These are phyloP conservation scores for Capsicum rhomboideum DNA, from an alignment of 257 asterid genomes.

Conservation along the genomic window DNA sequence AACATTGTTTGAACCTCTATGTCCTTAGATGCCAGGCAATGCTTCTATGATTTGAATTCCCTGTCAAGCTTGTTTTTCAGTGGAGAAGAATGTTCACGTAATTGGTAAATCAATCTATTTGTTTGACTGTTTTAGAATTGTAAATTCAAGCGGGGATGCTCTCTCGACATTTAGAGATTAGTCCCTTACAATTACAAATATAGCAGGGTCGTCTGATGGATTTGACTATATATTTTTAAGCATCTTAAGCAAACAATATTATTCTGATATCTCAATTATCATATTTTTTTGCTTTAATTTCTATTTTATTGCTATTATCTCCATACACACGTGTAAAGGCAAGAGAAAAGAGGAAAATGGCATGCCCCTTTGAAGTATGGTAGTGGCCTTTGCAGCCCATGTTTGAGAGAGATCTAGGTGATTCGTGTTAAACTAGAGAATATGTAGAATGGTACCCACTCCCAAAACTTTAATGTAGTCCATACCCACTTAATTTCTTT, in stretches of 20 bases:
- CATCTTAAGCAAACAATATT: neutral
- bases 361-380: too few relatives aligned
- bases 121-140: neutral
- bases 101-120: neutral
- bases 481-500: too few relatives aligned
- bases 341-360: too few relatives aligned
- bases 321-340: too few relatives aligned
- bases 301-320: too few relatives aligned
- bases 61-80: neutral
- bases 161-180: neutral
- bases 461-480: too few relatives aligned
- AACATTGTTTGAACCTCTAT: neutral
- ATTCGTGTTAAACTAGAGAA: too few relatives aligned
- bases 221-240: neutral
- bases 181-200: neutral
- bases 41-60: neutral
- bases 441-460: too few relatives aligned
- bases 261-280: too few relatives aligned
- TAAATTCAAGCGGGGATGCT: neutral
- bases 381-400: too few relatives aligned
- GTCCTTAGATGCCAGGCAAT: neutral
- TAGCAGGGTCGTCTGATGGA: neutral
- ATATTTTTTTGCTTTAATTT: too few relatives aligned
- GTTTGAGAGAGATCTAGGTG: too few relatives aligned
- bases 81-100: neutral